Evolutionary conservation across 2,329 filamentous ascomycete species (phyloP), one percentile per base, ranked within the genome.

Genomic region (Aureobasidium subglaciale): DNA sequence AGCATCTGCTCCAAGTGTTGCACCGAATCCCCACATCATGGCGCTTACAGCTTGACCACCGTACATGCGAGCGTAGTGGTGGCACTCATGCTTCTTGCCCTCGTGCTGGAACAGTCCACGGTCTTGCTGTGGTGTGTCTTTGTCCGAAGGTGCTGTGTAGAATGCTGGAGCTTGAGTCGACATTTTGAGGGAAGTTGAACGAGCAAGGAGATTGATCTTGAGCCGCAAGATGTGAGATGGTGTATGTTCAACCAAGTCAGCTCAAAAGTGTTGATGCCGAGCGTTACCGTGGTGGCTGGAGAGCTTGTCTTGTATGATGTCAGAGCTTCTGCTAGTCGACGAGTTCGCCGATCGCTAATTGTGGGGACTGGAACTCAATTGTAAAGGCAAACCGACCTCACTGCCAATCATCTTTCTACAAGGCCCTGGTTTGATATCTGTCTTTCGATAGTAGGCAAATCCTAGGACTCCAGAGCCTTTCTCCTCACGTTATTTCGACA

Each of bases 61-160:
- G 55, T 66, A 67, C 63, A 63, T 64, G 30, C 64, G 55, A 38
- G 64, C 35, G 40, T 66, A 66, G 48, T 67, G 64, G 53, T 67
- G 64, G 7, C 52, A 59, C 45, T 66, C 55, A 58, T 67, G 64
- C 41, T 66, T 65, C 54, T 61, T 56, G 18, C 59, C 56, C 45
- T 66, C 61, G 13, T 64, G 59, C 43, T 65, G 32, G 59, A 67
- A 67, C 48, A 64, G 48, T 13, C 59, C 58, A 22, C 64, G 59
- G 41, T 66, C 60, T 59, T 65, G 64, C 16, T 52, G 38, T 24
- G 63, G 64, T 24, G 63, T 65, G 37, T 64, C 55, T 40, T 58
- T 60, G 59, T 65, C 64, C 35, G 59, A 62, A 15, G 64, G 63
- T 8, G 63, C 58, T 1, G 59, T 60, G 10, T 50, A 40, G 55